Base-by-base conservation (phyloP, 2,329 filamentous ascomycete genomes). In the Fusarium proliferatum region DNA sequence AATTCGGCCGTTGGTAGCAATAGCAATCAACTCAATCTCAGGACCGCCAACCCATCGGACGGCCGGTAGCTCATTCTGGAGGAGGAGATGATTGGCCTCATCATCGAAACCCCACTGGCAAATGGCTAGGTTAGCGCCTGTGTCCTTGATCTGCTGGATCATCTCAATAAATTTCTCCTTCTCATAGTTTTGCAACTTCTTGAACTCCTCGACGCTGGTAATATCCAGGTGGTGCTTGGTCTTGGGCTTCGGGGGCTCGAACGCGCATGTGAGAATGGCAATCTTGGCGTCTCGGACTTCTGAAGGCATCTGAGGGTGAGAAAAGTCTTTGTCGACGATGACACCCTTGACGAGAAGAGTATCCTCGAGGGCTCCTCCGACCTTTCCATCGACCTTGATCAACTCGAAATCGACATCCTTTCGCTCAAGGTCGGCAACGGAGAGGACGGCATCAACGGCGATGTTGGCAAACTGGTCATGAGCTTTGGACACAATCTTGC, bases 101-200 rank as follows among this genome's bases (percentile, higher is more conserved):
- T 99, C 96, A 81, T 99, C 96, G 81, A 99, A 99, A 76, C 96
- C 96, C 96, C 97, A 99, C 83, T 99, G 97, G 85, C 96, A 99
- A 80, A 99, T 97, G 73, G 95, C 96, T 69, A 99, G 89, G 86
- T 99, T 99, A 74, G 96, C 96, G 71, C 96, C 96, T 2, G 96
- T 97, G 79, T 94, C 94, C 87, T 99, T 99, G 87, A 99, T 96
- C 85, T 98, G 94, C 81, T 97, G 89, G 79, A 99, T 98, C 96
- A 99, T 99, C 86, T 98, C 96, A 67, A 94, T 90, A 81, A 99
- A 99, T 86, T 98, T 99, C 81, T 94, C 93, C 79, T 92, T 92
- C 85, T 99, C 96, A 86, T 99, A 99, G 77, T 89, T 94, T 82
- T 99, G 96, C 75, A 99, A 86, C 85, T 97, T 96, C 88, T 97